Percentiles rank a stretch among this genome's conserved stretches.
These are phyloP conservation scores for Xylaria hypoxylon DNA, from an alignment of 2,329 filamentous ascomycete genomes.

Conservation along the genomic window DNA sequence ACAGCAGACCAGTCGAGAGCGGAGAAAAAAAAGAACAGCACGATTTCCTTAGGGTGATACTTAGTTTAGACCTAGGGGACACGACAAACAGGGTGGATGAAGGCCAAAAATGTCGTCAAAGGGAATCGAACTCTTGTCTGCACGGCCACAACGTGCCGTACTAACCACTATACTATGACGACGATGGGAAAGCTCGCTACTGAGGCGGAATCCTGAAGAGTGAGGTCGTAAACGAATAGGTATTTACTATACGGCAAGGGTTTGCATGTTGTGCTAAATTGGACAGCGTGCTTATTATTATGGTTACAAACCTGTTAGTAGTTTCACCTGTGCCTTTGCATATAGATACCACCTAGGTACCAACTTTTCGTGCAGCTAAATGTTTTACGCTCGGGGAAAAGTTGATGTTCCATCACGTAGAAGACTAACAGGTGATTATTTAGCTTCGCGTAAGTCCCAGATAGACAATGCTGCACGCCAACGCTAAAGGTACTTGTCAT, in stretches of 20 bases:
- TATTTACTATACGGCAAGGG: background rate
- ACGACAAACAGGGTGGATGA: too few species aligned
- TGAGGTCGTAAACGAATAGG: background rate
- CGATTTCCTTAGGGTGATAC: too few species aligned
- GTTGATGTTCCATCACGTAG: background rate
- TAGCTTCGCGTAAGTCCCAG: background rate
- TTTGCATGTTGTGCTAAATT: background rate
- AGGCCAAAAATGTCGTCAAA: constrained; percentile 16
- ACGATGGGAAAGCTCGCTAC: background rate
- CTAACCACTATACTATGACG: constrained; percentile 30
- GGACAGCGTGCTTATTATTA: background rate
- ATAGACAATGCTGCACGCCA: background rate
- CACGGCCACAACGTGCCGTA: constrained; percentile 31
- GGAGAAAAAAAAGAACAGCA: too few species aligned
- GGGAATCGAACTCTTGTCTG: constrained; percentile 30
- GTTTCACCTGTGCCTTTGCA: background rate
- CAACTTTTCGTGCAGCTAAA: too few species aligned
- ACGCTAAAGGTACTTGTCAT: background rate
- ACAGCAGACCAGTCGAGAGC: too few species aligned
- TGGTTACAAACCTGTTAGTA: background rate
- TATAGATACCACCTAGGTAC: background rate
- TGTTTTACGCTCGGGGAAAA: too few species aligned
- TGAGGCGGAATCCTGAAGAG: background rate
- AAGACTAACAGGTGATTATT: background rate
- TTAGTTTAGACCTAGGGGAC: too few species aligned